Base-by-base conservation (phyloP, 257 asterid genomes). In the Vinca minor region DNA sequence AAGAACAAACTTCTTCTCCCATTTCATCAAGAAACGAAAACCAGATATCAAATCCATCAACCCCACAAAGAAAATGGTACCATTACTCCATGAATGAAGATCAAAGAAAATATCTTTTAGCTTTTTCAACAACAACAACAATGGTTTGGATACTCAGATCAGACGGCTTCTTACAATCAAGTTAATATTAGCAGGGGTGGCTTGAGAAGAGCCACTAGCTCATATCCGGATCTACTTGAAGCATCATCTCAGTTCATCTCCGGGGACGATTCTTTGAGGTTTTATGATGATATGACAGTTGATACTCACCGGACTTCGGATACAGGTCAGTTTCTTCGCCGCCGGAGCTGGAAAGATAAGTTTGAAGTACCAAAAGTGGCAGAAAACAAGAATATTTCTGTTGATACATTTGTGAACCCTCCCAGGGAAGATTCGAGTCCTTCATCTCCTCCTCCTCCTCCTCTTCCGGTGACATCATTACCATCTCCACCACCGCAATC, bases 221-320 rank as follows among this genome's bases (percentile, higher is more conserved):
- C 96, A 0, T 87, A 88, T 58, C 96, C 98, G 21, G 96, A 92
- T 85, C 82, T 92, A 4, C 85, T 79, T 20, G 91, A 82, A 42
- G 73, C 80, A 25, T 70, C 94, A 15, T 69, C 88, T 0, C 50
- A 62, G 63, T 77, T 82, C 79, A 54, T 65, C 68, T 58, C 73
- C 23, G 76, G 72, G 1, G 79, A 81, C 62, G 79, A 85, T 68
- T 72, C 73, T 11, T 67, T 74, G 80, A 55, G 85, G 56, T 78
- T 69, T 63, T 74, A 69, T 3, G 95, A 92, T 50, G 98, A 89
- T 77, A 62, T 78, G 65, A 53, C 59, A 45, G 78, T 84, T 1
- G 81, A 82, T 59, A 46, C 74, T 52, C 64, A 71, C 49, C 59
- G 83, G 67, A 58, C 55, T 21, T 26, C 80, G 45, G 93, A 73